A percentile compares a stretch with the other conserved stretches of the same genome.
These are phyloP conservation scores for Aspergillus ruber DNA, from an alignment of 2,329 filamentous ascomycete species.

Conservation along the genomic window DNA sequence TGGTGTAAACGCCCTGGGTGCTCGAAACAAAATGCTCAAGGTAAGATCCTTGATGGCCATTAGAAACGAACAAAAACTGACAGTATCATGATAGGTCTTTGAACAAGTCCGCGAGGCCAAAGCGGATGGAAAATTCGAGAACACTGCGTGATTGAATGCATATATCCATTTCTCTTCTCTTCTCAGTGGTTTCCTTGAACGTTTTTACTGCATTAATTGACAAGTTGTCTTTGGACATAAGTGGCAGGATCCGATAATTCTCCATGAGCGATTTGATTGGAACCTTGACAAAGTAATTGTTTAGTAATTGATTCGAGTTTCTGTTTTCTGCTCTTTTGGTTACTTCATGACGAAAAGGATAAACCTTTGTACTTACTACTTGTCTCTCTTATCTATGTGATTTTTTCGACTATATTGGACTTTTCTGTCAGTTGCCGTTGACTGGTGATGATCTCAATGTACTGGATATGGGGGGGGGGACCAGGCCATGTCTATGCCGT, in stretches of 20 bases:
- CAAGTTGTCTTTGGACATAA: conserved; percentile 20
- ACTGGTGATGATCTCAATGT: not conserved
- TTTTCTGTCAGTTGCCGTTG: too few species aligned
- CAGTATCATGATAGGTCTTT: conserved; percentile 57
- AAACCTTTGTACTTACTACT: not conserved
- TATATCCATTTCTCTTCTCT: conserved; percentile 8
- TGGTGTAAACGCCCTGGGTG: conserved; percentile 90
- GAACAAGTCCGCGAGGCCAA: conserved; percentile 87
- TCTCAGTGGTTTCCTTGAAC: conserved; percentile 11
- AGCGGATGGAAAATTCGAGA: conserved; percentile 61
- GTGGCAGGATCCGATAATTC: conserved; percentile 22
- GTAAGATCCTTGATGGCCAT: conserved; percentile 36
- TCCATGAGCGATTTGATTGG: conserved; percentile 15
- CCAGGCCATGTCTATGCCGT: too few species aligned
- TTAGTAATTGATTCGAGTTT: conserved; percentile 10
- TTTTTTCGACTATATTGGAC: not conserved
- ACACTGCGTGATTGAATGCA: conserved; percentile 20
- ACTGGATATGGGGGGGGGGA: not conserved
- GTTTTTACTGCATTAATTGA: conserved; percentile 24
- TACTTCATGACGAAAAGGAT: not conserved
- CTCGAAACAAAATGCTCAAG: conserved; percentile 96
- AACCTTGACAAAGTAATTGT: conserved; percentile 10
- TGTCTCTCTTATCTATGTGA: not conserved
- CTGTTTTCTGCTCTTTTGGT: not conserved
- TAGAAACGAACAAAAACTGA: conserved; percentile 10